phyloP scores from a whole-genome alignment of 1,284 basidiomycete genomes.

The Cryptococcus sp. region DNA sequence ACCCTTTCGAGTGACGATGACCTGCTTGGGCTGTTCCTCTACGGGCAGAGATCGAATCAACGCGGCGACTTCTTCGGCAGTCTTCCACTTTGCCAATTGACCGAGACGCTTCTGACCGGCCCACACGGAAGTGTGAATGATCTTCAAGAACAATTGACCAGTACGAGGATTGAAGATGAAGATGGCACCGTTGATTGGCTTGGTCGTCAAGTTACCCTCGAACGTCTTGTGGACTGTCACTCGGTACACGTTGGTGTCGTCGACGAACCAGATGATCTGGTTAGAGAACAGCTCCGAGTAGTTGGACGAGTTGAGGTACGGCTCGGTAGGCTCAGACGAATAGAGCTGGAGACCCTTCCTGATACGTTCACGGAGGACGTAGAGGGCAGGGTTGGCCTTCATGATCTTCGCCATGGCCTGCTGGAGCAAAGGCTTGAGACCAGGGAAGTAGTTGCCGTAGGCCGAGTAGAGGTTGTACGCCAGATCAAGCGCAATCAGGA shows the following conservation, averaged over 20 bases:
- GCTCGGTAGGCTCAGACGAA: constrained; percentile 98
- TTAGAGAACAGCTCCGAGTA: constrained; percentile 97
- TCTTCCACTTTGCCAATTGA: constrained; percentile 96
- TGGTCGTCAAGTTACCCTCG: constrained; percentile 99
- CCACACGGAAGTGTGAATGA: constrained; percentile 99
- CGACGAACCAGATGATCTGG: constrained; percentile 99
- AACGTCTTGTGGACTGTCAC: constrained; percentile 99
- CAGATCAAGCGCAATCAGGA: constrained; percentile 95
- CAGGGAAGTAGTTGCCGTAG: constrained; percentile 99
- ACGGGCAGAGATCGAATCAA: constrained; percentile 95
- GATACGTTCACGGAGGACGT: constrained; percentile 97
- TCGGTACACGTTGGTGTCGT: constrained; percentile 99
- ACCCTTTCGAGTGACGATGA: constrained; percentile 99
- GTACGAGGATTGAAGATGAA: constrained; percentile 99
- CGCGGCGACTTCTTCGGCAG: constrained; percentile 98
- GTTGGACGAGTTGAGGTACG: constrained; percentile 89
- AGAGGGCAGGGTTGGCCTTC: constrained; percentile 80
- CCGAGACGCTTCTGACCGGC: constrained; percentile 99
- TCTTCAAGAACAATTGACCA: constrained; percentile 96
- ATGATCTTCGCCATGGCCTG: constrained; percentile 99
- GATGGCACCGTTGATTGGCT: constrained; percentile 99
- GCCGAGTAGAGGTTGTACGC: constrained; percentile 99
- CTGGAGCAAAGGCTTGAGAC: constrained; percentile 95
- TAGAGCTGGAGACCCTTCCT: constrained; percentile 97
- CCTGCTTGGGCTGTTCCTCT: constrained; percentile 99